Percentiles rank a stretch among this genome's conserved stretches.
phyloP scores from a whole-genome alignment of 2,329 filamentous ascomycete species.

The Keithomyces neogunnii region DNA sequence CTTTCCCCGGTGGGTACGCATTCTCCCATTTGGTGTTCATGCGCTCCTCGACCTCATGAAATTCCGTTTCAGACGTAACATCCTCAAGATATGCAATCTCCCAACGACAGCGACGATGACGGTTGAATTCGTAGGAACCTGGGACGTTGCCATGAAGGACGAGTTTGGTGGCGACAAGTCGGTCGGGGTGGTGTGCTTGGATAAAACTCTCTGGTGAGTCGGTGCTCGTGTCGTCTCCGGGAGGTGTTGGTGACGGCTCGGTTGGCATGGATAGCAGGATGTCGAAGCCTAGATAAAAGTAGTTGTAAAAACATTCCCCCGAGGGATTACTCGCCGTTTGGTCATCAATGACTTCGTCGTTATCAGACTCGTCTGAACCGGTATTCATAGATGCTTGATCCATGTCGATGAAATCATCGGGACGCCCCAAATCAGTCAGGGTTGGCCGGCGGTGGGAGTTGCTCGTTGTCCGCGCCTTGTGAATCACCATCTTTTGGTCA shows the following conservation, averaged over 20 bases:
- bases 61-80: slow-evolving; percentile 69
- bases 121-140: slow-evolving; percentile 93
- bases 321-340: slow-evolving; percentile 45
- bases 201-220: slow-evolving; percentile 22
- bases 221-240: slow-evolving; percentile 11
- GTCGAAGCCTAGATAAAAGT: slow-evolving; percentile 93
- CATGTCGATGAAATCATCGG: slow-evolving; percentile 58
- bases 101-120: slow-evolving; percentile 86
- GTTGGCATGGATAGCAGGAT: slow-evolving; percentile 77
- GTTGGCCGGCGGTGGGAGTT: slow-evolving; percentile 40
- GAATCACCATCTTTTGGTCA: slow-evolving; percentile 81
- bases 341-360: slow-evolving; percentile 50
- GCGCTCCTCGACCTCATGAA: slow-evolving; percentile 60
- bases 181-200: slow-evolving; percentile 43
- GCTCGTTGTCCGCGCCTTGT: slow-evolving; percentile 52
- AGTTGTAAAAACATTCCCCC: slow-evolving; percentile 89
- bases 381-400: slow-evolving; percentile 69
- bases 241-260: slow-evolving; percentile 54
- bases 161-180: slow-evolving; percentile 82
- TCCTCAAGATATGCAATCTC: slow-evolving; percentile 54
- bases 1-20: slow-evolving; percentile 48
- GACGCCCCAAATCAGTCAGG: slow-evolving; percentile 31
- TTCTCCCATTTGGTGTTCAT: slow-evolving; percentile 64
- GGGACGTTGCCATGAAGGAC: slow-evolving; percentile 91
- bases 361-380: slow-evolving; percentile 57